These are phyloP conservation scores for Rubia peregrina DNA, from an alignment of 305 asterid genomes.

Conservation along the genomic window DNA sequence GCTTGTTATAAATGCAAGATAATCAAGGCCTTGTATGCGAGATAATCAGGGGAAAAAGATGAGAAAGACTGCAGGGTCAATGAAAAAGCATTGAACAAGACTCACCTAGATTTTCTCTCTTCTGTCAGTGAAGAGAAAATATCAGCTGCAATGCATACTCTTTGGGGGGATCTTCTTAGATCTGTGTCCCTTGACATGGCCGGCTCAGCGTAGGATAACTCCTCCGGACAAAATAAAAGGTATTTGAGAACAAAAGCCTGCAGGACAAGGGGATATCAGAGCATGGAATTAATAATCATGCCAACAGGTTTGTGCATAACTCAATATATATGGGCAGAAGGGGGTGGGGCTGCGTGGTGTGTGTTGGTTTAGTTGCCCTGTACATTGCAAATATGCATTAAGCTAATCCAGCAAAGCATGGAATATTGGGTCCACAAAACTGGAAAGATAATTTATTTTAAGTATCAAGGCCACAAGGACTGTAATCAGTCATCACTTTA, in stretches of 20 bases:
- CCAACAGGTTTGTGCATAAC: background rate
- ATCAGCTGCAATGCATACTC: slow-evolving; percentile 50
- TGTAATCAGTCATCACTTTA: background rate
- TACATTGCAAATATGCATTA: background rate
- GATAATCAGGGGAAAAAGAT: slow-evolving; percentile 12
- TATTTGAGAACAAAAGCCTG: slow-evolving; percentile 94
- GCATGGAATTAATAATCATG: slow-evolving; percentile 1
- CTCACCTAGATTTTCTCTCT: slow-evolving; percentile 68
- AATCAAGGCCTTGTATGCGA: background rate
- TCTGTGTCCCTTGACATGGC: slow-evolving; percentile 20
- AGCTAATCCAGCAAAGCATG: background rate
- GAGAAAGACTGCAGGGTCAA: background rate
- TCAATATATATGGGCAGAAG: background rate
- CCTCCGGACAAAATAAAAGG: slow-evolving; percentile 63
- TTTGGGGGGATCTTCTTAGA: slow-evolving; percentile 30
- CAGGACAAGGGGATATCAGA: slow-evolving; percentile 31
- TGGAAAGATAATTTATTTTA: background rate
- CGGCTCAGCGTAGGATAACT: slow-evolving; percentile 28
- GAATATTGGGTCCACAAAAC: background rate
- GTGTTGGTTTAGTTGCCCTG: background rate
- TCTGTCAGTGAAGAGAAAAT: slow-evolving; percentile 57
- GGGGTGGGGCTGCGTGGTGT: background rate
- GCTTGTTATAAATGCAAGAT: background rate
- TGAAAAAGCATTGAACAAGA: slow-evolving; percentile 17
- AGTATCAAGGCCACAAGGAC: background rate